Evolutionary conservation across 2,329 filamentous ascomycete genomes (phyloP).

Genomic region (Pseudocercospora pini-densiflorae): DNA sequence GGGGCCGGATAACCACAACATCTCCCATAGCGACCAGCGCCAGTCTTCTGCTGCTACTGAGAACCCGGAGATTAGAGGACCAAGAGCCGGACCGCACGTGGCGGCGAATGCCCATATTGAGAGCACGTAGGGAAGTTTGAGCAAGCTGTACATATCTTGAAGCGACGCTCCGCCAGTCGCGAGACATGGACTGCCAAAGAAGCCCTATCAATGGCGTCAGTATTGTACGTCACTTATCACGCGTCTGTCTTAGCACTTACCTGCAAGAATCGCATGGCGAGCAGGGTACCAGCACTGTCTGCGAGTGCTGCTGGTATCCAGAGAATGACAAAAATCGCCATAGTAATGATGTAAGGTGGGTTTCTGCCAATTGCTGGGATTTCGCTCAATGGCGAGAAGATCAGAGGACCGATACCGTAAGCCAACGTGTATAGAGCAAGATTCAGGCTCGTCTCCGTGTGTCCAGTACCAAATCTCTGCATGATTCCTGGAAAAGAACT

Average conservation of each 20-base stretch:
- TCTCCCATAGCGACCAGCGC: constrained; percentile 69
- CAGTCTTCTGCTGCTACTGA: constrained; percentile 61
- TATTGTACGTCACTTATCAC: neutral
- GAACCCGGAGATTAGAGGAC: constrained; percentile 65
- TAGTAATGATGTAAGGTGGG: constrained; percentile 68
- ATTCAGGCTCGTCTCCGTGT: constrained; percentile 59
- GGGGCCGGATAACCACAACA: constrained; percentile 65
- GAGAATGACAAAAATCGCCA: constrained; percentile 70
- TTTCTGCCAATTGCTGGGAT: constrained; percentile 70
- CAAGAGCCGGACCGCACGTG: constrained; percentile 57
- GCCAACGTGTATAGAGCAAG: constrained; percentile 58
- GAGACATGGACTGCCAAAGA: constrained; percentile 69
- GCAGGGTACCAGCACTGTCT: constrained; percentile 61
- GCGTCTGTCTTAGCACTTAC: neutral
- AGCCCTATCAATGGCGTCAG: constrained; percentile 52
- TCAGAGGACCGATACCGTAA: constrained; percentile 62
- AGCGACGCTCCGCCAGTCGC: constrained; percentile 63
- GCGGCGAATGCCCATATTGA: constrained; percentile 52
- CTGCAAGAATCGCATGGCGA: constrained; percentile 63
- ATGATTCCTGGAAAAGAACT: constrained; percentile 54
- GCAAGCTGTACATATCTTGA: constrained; percentile 56
- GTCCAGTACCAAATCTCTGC: constrained; percentile 57
- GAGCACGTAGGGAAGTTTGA: constrained; percentile 51
- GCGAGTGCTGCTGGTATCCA: constrained; percentile 68
- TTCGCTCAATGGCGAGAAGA: constrained; percentile 70